Conservation (phyloP, 106 monocot genomes). For the Acorus gramineus region DNA sequence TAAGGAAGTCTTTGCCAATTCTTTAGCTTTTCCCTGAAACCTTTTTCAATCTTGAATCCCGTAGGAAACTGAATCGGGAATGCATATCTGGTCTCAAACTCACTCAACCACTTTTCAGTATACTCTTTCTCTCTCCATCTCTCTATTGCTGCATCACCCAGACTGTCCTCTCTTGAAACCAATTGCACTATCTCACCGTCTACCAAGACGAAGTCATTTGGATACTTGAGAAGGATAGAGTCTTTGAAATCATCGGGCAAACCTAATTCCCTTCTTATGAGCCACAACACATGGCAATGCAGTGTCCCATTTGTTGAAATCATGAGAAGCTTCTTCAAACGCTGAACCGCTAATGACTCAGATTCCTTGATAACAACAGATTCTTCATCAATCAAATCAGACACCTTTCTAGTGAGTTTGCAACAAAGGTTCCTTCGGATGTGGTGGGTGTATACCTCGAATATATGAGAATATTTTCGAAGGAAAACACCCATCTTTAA, state of each 20-base stretch:
- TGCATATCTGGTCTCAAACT: slow-evolving; percentile 65
- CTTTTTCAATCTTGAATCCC: slow-evolving; percentile 57
- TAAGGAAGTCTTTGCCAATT: slow-evolving; percentile 77
- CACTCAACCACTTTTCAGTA: slow-evolving; percentile 67
- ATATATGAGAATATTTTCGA: slow-evolving; percentile 52
- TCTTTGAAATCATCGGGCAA: slow-evolving; percentile 49
- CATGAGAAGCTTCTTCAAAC: slow-evolving; percentile 71
- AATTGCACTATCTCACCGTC: slow-evolving; percentile 33
- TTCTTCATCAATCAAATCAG: slow-evolving; percentile 48
- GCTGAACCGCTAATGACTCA: slow-evolving; percentile 11
- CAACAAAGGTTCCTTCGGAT: slow-evolving; percentile 32
- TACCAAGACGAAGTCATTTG: slow-evolving; percentile 26
- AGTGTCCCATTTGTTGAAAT: slow-evolving; percentile 35
- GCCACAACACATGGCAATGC: slow-evolving; percentile 66
- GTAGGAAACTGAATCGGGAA: slow-evolving; percentile 76
- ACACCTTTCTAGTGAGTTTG: slow-evolving; percentile 25
- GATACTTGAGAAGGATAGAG: slow-evolving; percentile 31
- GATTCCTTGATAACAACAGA: slow-evolving; percentile 9
- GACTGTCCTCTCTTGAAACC: slow-evolving; percentile 20
- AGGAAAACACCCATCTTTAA: slow-evolving; percentile 42
- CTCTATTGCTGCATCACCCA: slow-evolving; percentile 43
- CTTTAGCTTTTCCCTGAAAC: slow-evolving; percentile 54
- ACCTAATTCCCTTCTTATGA: slow-evolving; percentile 64
- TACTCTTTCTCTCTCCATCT: slow-evolving; percentile 72
- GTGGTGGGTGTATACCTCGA: slow-evolving; percentile 50